A percentile compares a stretch with the other conserved stretches of the same genome.
Evolutionary conservation across 2,329 filamentous ascomycete species (phyloP).

Genomic region (Cladobotryum mycophilum): DNA sequence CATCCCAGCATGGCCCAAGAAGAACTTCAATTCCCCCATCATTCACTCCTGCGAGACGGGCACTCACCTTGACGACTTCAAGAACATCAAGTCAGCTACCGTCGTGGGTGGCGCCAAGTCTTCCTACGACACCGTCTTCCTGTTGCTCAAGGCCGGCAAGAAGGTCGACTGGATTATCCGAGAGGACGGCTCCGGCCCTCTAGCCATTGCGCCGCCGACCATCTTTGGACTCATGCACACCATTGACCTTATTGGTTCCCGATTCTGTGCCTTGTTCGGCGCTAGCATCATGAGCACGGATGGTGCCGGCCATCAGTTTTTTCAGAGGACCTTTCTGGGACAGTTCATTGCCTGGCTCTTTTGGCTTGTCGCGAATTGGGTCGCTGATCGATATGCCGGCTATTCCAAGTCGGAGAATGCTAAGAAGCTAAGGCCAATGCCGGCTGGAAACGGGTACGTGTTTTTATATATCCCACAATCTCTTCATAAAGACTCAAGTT

Average conservation of each 20-base stretch:
- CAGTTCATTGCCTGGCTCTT: constrained; percentile 11
- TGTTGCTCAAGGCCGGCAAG: constrained; percentile 23
- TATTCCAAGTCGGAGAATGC: constrained; percentile 18
- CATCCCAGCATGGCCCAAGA: constrained; percentile 16
- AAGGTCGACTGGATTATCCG: constrained; percentile 30
- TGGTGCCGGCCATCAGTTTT: constrained; percentile 18
- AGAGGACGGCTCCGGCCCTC: constrained; percentile 22
- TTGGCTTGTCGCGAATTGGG: constrained; percentile 16
- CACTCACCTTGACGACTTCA: constrained; percentile 1
- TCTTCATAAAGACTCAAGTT: too few species aligned
- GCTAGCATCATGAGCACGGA: constrained; percentile 25
- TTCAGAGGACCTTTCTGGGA: constrained; percentile 21
- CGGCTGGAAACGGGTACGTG: constrained; percentile 14
- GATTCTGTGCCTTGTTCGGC: constrained; percentile 20
- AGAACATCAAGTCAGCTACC: constrained; percentile 12
- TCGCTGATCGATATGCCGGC: constrained; percentile 19
- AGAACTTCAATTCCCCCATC: constrained; percentile 18
- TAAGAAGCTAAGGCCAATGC: constrained; percentile 16
- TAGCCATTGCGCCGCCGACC: constrained; percentile 24
- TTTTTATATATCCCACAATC: too few species aligned
- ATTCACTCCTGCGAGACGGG: constrained; percentile 24
- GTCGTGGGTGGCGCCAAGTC: constrained; percentile 30
- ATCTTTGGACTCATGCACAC: constrained; percentile 21
- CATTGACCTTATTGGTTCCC: constrained; percentile 22
- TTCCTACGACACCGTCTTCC: constrained; percentile 27